Evolutionary conservation across 306 rosid species (phyloP).

Genomic region (Inga laurina): DNA sequence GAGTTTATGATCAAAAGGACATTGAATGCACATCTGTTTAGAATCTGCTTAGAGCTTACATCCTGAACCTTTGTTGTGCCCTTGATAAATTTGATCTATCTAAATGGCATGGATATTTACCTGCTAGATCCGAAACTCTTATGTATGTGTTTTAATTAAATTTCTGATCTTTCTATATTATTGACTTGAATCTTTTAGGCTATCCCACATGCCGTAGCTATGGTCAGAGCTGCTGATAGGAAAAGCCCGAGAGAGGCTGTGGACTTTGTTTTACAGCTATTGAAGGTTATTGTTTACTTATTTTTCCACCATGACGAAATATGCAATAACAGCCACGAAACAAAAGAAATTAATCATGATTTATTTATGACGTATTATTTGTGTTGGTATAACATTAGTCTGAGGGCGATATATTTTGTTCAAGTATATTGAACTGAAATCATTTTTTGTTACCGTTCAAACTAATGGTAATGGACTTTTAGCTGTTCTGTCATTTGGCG

Average conservation of each 20-base stretch:
- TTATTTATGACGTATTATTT: neutral
- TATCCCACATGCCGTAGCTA: constrained; percentile 94
- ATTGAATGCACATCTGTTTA: neutral
- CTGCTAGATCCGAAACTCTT: constrained; percentile 5
- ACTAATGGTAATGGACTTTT: neutral
- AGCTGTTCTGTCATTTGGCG: neutral
- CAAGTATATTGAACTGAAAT: neutral
- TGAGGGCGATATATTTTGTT: neutral
- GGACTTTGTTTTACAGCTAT: constrained; percentile 87
- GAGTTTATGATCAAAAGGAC: neutral
- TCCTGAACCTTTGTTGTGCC: neutral
- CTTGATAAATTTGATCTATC: constrained; percentile 19
- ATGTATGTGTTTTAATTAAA: constrained; percentile 13
- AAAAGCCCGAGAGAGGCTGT: constrained; percentile 98
- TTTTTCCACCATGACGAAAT: neutral
- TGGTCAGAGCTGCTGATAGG: constrained; percentile 79
- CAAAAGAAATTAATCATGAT: neutral
- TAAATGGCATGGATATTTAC: constrained; percentile 14
- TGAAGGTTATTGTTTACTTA: constrained; percentile 63
- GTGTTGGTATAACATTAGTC: neutral
- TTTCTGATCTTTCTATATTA: constrained; percentile 13
- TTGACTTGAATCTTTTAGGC: constrained; percentile 57
- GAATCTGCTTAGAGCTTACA: neutral
- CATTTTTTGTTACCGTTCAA: neutral
- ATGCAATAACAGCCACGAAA: neutral